Percentiles rank a stretch among this genome's conserved stretches.
Conservation (phyloP, 2,329 filamentous ascomycete genomes). For the Conoideocrella luteorostrata region DNA sequence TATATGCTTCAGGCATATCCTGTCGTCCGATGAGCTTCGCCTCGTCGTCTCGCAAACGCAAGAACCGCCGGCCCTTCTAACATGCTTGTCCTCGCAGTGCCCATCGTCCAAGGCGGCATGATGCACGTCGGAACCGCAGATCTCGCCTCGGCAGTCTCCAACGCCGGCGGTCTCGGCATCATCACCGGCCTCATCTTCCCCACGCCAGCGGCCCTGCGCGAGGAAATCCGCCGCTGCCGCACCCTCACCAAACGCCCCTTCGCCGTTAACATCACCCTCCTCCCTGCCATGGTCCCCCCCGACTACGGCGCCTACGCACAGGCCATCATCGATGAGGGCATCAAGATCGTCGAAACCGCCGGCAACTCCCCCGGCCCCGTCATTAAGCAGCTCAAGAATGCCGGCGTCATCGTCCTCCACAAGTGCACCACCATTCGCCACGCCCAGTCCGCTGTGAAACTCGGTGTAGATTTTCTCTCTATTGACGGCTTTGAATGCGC, state of each 20-base stretch:
- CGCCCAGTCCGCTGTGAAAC: slow-evolving; percentile 82
- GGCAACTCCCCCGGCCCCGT: slow-evolving; percentile 85
- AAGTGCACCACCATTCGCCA: slow-evolving; percentile 97
- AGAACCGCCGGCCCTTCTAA: too few species aligned
- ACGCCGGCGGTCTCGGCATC: slow-evolving; percentile 77
- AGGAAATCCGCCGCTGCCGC: slow-evolving; percentile 84
- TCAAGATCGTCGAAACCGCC: slow-evolving; percentile 87
- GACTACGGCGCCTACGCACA: slow-evolving; percentile 90
- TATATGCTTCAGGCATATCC: too few species aligned
- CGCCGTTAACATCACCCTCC: slow-evolving; percentile 89
- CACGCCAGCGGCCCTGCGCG: slow-evolving; percentile 81
- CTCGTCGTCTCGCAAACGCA: too few species aligned
- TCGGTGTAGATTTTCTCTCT: slow-evolving; percentile 92
- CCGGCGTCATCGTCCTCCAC: slow-evolving; percentile 75
- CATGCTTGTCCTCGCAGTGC: slow-evolving; percentile 43
- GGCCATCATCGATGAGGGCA: slow-evolving; percentile 86
- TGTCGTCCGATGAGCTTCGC: too few species aligned
- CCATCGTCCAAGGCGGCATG: slow-evolving; percentile 82
- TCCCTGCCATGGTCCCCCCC: slow-evolving; percentile 82
- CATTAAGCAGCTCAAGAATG: slow-evolving; percentile 80
- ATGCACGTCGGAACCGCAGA: slow-evolving; percentile 80
- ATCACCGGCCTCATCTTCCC: slow-evolving; percentile 89
- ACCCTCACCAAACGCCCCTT: slow-evolving; percentile 75
- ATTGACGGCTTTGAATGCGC: slow-evolving; percentile 99
- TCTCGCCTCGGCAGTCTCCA: slow-evolving; percentile 68